phyloP scores from a whole-genome alignment of 768 basidiomycete species.

The Goffeauzyma gilvescens region DNA sequence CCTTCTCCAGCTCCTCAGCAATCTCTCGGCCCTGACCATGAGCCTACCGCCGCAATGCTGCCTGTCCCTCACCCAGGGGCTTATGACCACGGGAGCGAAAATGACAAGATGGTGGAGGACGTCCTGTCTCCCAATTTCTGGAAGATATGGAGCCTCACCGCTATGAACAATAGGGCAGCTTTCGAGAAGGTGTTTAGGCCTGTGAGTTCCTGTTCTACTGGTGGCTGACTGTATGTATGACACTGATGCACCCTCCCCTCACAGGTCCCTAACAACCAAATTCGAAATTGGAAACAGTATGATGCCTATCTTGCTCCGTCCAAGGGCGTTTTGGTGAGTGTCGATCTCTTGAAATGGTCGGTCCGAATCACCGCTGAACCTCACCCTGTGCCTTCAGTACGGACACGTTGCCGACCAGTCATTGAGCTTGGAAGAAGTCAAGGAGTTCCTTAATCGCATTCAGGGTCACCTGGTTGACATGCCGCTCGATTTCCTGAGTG shows the following conservation, averaged over 20 bases:
- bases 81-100: conserved; percentile 43
- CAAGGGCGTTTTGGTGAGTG: not conserved
- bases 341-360: not conserved
- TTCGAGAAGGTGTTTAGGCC: conserved; percentile 73
- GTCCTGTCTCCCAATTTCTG: conserved; percentile 48
- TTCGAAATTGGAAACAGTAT: conserved; percentile 60
- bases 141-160: conserved; percentile 49
- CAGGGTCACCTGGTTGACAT: conserved; percentile 35
- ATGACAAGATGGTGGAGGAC: conserved; percentile 57
- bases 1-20: conserved; percentile 41
- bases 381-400: conserved; percentile 36
- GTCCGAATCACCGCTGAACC: not conserved
- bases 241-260: not conserved
- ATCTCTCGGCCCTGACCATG: conserved; percentile 32
- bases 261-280: conserved; percentile 42
- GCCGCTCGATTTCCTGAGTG: conserved; percentile 30
- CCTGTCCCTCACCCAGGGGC: conserved; percentile 54
- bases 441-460: conserved; percentile 48
- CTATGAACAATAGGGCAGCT: conserved; percentile 59
- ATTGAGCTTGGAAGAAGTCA: conserved; percentile 49
- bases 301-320: conserved; percentile 35
- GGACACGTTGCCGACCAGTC: conserved; percentile 58
- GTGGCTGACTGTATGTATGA: not conserved
- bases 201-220: conserved; percentile 30
- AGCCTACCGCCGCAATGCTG: conserved; percentile 43